A percentile compares a stretch with the other conserved stretches of the same genome.
Evolutionary conservation across 2,329 filamentous ascomycete genomes (phyloP).

Genomic region (Tricladium varicosporioides): DNA sequence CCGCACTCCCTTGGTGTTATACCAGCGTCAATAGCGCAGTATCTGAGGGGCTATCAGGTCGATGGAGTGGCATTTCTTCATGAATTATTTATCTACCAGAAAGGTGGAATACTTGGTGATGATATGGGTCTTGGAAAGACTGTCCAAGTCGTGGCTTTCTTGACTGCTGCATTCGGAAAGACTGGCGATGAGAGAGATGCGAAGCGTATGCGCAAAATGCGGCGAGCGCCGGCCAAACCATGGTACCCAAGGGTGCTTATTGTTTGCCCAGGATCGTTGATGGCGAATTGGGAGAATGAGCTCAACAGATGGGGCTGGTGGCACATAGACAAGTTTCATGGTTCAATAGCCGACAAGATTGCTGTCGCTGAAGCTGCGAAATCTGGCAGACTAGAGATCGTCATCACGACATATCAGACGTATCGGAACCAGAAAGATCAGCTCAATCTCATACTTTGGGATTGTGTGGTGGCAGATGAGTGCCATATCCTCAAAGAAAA

Average conservation of each 20-base stretch:
- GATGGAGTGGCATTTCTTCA: conserved; percentile 84
- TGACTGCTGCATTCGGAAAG: conserved; percentile 91
- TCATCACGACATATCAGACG: conserved; percentile 92
- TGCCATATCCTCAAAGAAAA: conserved; percentile 86
- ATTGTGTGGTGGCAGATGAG: conserved; percentile 91
- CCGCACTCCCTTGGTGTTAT: conserved; percentile 76
- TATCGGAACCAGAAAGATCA: conserved; percentile 73
- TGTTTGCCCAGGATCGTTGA: conserved; percentile 83
- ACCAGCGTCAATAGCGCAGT: conserved; percentile 86
- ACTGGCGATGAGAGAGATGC: conserved; percentile 82
- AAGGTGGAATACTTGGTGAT: conserved; percentile 83
- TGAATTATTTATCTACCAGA: conserved; percentile 84
- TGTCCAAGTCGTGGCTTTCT: conserved; percentile 89
- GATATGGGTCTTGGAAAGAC: conserved; percentile 99
- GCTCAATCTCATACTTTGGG: conserved; percentile 87
- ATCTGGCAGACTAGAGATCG: conserved; percentile 77
- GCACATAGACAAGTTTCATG: conserved; percentile 82
- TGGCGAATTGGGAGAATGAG: conserved; percentile 89
- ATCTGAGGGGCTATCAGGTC: conserved; percentile 88
- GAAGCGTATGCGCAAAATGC: conserved; percentile 85
- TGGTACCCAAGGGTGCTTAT: conserved; percentile 88
- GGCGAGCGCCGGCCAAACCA: conserved; percentile 50
- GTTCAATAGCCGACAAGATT: conserved; percentile 63
- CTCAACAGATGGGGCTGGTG: conserved; percentile 93
- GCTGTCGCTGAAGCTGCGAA: conserved; percentile 69